Base-by-base conservation (phyloP, 768 basidiomycete genomes). In the Mycena leptocephala region DNA sequence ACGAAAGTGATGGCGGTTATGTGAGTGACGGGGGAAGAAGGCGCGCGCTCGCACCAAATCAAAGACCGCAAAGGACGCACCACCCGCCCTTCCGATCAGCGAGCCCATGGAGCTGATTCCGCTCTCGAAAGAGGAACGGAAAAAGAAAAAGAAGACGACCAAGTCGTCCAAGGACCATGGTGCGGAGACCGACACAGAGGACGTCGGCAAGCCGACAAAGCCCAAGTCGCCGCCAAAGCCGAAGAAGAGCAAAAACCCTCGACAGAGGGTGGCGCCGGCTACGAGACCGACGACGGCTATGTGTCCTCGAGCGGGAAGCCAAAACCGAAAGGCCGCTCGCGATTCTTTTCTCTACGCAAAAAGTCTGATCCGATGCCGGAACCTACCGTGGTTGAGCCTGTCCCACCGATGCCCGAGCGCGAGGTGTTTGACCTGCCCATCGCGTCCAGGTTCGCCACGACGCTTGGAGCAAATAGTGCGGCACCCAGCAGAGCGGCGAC, bases 1-100 rank as follows among this genome's bases (percentile, higher is more conserved):
- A 91, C 77, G 90, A 91, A 58, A 90, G 89, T 75, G 90, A 91
- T 73, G 89, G 87, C 5, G 90, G 88, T 1, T 89, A 90, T 78
- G 75, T 89, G 43, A 90, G 89, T 64, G 90, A 91, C 55, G 80
- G 79, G 85, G 70, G 11, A 75, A 78, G 26, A 78, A 78, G 43
- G 55, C 76, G 2, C 75, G 78, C 9, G 76, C 77, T 16, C 75
- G 78, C 72, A 77, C 70, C 26, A 84, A 85, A 72, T 80, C 80
- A 69, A 81, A 83, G 51, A 79, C 81, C 76, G 79, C 80, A 63
- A 78, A 80, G 63, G 74, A 75, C n/a, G 72, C 67, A 71, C 72
- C 76, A 76, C 77, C 67, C 72, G 77, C 76, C 39, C 76, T 67
- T 22, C 79, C 79, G 59, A 82, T 83, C 70, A 72, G 77, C 61